These are phyloP conservation scores for Lactarius tabidus DNA, from an alignment of 768 basidiomycete genomes.

Conservation along the genomic window DNA sequence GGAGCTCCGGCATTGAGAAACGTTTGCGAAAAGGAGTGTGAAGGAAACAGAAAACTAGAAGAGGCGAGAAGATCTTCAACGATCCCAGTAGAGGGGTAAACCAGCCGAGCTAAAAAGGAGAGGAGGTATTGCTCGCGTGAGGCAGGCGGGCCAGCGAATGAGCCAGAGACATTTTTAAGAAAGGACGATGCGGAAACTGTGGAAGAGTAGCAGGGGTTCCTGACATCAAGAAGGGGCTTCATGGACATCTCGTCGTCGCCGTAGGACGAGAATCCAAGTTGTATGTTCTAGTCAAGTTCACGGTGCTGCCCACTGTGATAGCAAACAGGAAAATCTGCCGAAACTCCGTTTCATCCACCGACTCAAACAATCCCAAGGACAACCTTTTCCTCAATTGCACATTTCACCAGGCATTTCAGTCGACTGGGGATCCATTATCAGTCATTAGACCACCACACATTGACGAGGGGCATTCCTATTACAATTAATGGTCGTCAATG, in stretches of 20 bases:
- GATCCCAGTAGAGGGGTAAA: conserved; percentile 12
- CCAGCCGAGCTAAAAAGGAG: conserved; percentile 20
- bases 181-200: conserved; percentile 12
- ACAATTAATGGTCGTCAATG: neutral
- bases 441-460: too few species aligned
- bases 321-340: neutral
- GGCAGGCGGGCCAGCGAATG: conserved; percentile 11
- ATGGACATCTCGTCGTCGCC: neutral
- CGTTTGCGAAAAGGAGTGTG: conserved; percentile 2
- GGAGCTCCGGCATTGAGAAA: neutral
- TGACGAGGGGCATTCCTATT: too few species aligned
- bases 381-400: too few species aligned
- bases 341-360: conserved; percentile 11
- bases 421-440: neutral
- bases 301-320: too few species aligned
- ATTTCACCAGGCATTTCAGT: neutral
- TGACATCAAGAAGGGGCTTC: conserved; percentile 6
- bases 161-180: conserved; percentile 7
- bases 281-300: too few species aligned
- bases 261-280: neutral
- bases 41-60: neutral
- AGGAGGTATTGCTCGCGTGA: conserved; percentile 21
- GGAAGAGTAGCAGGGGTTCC: conserved; percentile 18
- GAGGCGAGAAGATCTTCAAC: neutral
- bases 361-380: neutral